phyloP scores from a whole-genome alignment of 1,139 yeast species.

The Sugiyamaella neomexicana region DNA sequence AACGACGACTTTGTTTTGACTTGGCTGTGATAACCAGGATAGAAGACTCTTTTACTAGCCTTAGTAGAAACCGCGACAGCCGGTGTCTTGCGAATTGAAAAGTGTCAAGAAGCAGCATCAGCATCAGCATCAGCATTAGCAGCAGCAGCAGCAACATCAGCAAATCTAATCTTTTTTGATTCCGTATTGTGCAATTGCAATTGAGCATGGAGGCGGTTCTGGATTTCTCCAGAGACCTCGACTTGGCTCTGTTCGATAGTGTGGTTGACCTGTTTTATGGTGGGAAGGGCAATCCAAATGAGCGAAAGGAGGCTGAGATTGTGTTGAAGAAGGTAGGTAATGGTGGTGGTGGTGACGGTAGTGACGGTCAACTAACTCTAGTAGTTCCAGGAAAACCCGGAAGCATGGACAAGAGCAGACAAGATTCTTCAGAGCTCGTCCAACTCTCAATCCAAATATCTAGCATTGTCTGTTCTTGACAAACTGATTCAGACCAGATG shows the following conservation, averaged over 20 bases:
- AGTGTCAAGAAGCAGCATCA: neutral
- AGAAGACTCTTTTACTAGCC: too few species aligned
- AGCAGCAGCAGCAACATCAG: neutral
- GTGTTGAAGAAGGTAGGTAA: constrained; percentile 59
- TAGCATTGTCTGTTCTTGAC: constrained; percentile 87
- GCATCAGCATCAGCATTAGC: neutral
- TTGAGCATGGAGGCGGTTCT: constrained; percentile 75
- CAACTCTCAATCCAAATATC: constrained; percentile 83
- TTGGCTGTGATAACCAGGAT: neutral
- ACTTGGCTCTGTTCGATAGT: constrained; percentile 74
- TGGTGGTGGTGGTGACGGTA: neutral
- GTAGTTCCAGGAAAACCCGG: constrained; percentile 85
- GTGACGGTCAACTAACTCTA: neutral
- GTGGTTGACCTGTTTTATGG: constrained; percentile 85
- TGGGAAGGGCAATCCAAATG: constrained; percentile 66
- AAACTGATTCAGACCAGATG: constrained; percentile 87
- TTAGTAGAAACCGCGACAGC: neutral
- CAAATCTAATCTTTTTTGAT: neutral
- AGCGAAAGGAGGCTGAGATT: constrained; percentile 78
- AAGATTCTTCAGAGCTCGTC: constrained; percentile 75
- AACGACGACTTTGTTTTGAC: neutral
- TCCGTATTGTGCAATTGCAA: neutral
- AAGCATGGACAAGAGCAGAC: constrained; percentile 94
- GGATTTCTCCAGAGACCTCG: constrained; percentile 83
- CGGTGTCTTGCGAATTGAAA: constrained; percentile 1